Conservation (phyloP, 176 grass and related monocot species). For the Bromus sterilis region DNA sequence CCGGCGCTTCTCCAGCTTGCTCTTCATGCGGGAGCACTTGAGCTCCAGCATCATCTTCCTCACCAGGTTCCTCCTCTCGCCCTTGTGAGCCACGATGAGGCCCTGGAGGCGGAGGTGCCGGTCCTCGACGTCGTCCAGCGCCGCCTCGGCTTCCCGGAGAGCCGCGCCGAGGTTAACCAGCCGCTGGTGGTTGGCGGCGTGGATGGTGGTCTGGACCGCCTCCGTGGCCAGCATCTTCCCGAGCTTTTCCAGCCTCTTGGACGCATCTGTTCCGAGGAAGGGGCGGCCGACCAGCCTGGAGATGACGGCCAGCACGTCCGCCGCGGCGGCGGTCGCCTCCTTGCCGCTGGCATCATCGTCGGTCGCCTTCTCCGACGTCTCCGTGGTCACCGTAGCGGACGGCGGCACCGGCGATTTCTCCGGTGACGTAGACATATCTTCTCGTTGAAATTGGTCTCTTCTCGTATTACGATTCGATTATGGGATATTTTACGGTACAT, state of each 20-base stretch:
- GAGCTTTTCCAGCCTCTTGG: not conserved
- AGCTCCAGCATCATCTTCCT: not conserved
- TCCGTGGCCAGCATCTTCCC: not conserved
- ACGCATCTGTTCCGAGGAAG: not conserved
- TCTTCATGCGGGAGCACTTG: not conserved
- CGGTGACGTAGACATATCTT: not conserved
- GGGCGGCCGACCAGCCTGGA: not conserved
- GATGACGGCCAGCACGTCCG: not conserved
- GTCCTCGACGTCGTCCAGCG: not conserved
- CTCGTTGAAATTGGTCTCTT: no score
- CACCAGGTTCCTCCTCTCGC: not conserved
- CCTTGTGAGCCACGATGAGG: not conserved
- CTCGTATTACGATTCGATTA: no score
- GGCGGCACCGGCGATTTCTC: not conserved
- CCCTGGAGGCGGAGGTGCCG: not conserved
- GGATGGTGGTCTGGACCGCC: no score
- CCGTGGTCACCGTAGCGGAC: not conserved
- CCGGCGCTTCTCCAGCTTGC: not conserved
- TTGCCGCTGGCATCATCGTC: not conserved
- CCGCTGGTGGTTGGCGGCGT: not conserved
- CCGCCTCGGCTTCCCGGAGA: not conserved
- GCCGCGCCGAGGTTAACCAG: not conserved
- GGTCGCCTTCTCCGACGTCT: not conserved
- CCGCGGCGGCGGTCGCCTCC: not conserved
- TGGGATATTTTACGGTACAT: no score